A percentile compares a stretch with the other conserved stretches of the same genome.
phyloP scores from a whole-genome alignment of 2,329 filamentous ascomycete genomes.

The Myriosclerotinia curreyana region DNA sequence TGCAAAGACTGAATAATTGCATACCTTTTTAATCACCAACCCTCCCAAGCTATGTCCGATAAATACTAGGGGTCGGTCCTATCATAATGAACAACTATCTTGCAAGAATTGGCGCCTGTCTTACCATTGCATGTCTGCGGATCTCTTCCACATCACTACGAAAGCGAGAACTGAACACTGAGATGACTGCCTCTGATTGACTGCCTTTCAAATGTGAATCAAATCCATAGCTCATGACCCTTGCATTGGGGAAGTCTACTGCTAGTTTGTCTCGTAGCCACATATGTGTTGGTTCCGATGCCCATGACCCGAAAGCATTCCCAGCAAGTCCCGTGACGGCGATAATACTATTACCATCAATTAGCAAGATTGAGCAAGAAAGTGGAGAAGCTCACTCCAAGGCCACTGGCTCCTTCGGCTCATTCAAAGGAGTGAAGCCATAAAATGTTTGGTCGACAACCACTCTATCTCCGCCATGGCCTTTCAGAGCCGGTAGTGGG shows the following conservation, averaged over 20 bases:
- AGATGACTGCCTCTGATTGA: conserved; percentile 15
- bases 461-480: conserved; percentile 11
- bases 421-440: conserved; percentile 20
- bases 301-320: conserved; percentile 43
- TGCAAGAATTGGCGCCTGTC: background rate
- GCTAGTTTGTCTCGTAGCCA: conserved; percentile 43
- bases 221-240: conserved; percentile 40
- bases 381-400: conserved; percentile 11
- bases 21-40: conserved; percentile 40
- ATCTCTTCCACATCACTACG: conserved; percentile 32
- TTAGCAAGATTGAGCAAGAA: background rate
- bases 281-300: conserved; percentile 36
- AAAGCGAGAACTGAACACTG: conserved; percentile 19
- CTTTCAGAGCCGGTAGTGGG: conserved; percentile 14
- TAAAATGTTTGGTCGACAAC: conserved; percentile 22
- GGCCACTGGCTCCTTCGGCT: conserved; percentile 12
- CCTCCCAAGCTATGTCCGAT: conserved; percentile 42
- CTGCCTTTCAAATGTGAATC: conserved; percentile 33
- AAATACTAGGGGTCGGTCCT: conserved; percentile 34
- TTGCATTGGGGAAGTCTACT: conserved; percentile 35
- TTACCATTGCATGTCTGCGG: conserved; percentile 24
- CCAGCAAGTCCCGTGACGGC: conserved; percentile 46
- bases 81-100: background rate
- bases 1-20: background rate
- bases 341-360: conserved; percentile 29